A percentile compares a stretch with the other conserved stretches of the same genome.
Evolutionary conservation across 2,329 filamentous ascomycete genomes (phyloP).

Genomic region (Thermothelomyces thermophilus): DNA sequence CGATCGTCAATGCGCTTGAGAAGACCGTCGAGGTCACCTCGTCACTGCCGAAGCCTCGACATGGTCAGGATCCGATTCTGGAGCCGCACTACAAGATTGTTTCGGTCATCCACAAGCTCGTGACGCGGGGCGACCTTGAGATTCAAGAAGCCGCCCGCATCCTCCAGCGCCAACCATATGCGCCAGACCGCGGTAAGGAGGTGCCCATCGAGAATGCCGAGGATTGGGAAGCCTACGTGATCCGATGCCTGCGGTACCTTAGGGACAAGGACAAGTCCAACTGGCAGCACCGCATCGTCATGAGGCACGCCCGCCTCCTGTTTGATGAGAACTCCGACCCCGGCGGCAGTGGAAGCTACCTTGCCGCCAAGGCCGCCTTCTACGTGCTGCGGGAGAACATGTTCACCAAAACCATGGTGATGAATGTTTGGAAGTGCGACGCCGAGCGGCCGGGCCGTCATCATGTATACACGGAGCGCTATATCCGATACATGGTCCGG

Average conservation of each 20-base stretch:
- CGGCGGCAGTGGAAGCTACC: constrained; percentile 45
- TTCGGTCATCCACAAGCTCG: constrained; percentile 74
- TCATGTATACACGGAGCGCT: constrained; percentile 85
- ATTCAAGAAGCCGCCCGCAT: constrained; percentile 45
- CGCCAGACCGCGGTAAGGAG: constrained; percentile 42
- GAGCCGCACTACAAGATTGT: constrained; percentile 92
- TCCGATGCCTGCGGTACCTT: constrained; percentile 44
- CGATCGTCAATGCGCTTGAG: constrained; percentile 45
- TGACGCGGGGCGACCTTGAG: constrained; percentile 46
- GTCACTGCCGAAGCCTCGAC: constrained; percentile 47
- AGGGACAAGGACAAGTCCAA: constrained; percentile 79
- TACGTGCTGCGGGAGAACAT: constrained; percentile 63
- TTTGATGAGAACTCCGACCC: constrained; percentile 38
- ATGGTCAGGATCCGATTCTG: constrained; percentile 66
- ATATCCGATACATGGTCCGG: constrained; percentile 73
- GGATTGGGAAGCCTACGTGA: constrained; percentile 52
- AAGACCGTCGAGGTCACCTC: constrained; percentile 45
- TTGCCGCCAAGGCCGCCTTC: constrained; percentile 72
- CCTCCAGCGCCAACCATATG: constrained; percentile 51
- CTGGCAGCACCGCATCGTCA: constrained; percentile 90
- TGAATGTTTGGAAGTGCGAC: constrained; percentile 94
- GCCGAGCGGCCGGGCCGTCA: constrained; percentile 76
- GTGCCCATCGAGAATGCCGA: constrained; percentile 52
- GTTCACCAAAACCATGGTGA: constrained; percentile 91
- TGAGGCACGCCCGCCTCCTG: constrained; percentile 57